Conservation (phyloP, 371 early-diverging fungal genomes). For the Mortierella sp. region DNA sequence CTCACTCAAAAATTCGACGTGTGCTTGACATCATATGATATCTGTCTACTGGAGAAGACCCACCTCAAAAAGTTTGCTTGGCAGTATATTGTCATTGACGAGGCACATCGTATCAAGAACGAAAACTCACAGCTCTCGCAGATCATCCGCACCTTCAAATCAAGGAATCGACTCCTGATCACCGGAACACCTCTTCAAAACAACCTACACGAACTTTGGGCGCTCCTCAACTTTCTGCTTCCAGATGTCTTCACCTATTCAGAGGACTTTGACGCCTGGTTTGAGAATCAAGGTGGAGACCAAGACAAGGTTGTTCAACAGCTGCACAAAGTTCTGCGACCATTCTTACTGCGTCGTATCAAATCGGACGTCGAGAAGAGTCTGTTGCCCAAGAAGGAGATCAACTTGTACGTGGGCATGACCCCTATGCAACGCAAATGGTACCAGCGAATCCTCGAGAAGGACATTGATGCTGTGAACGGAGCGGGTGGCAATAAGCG, state of each 20-base stretch:
- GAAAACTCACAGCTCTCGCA: conserved; percentile 95
- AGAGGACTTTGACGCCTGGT: conserved; percentile 95
- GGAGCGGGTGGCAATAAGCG: conserved; percentile 66
- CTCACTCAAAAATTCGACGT: conserved; percentile 86
- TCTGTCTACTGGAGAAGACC: conserved; percentile 91
- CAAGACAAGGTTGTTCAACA: conserved; percentile 90
- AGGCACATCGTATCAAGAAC: conserved; percentile 99
- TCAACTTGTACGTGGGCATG: conserved; percentile 96
- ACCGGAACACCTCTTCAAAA: conserved; percentile 99
- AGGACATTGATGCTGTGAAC: conserved; percentile 97
- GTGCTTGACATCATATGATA: conserved; percentile 98
- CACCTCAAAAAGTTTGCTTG: conserved; percentile 90
- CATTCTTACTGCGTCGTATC: conserved; percentile 97
- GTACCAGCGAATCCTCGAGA: conserved; percentile 97
- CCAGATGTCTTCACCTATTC: conserved; percentile 95
- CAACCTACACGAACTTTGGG: conserved; percentile 99
- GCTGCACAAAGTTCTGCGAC: conserved; percentile 92
- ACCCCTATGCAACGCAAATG: conserved; percentile 96
- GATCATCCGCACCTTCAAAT: conserved; percentile 88
- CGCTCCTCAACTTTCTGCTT: conserved; percentile 97
- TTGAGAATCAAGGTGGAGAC: conserved; percentile 77
- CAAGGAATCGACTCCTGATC: conserved; percentile 93
- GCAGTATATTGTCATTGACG: conserved; percentile 98
- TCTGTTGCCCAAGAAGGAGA: conserved; percentile 96
- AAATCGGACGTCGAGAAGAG: conserved; percentile 99